Conservation (phyloP, 179 eudicot genomes). For the Dionaea muscipula region DNA sequence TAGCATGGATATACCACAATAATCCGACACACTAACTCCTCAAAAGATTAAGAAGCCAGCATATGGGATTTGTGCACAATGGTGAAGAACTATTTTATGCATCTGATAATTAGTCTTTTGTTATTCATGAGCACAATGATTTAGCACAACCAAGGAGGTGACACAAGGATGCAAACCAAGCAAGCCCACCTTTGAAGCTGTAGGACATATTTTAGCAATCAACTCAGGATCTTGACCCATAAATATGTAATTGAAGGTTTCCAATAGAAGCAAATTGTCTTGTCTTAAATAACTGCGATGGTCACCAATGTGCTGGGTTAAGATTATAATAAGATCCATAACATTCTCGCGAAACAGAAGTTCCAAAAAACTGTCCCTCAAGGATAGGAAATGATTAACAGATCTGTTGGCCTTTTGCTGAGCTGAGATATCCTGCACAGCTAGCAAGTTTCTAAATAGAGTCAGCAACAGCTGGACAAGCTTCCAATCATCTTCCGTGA, state of each 20-base stretch:
- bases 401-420: conserved; percentile 54
- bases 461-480: conserved; percentile 84
- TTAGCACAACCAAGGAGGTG: neutral
- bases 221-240: conserved; percentile 73
- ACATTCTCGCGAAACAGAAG: conserved; percentile 71
- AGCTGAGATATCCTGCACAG: conserved; percentile 61
- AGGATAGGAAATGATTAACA: conserved; percentile 41
- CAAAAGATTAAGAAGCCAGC: no score
- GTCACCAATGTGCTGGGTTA: conserved; percentile 72
- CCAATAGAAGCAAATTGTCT: conserved; percentile 82
- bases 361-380: conserved; percentile 65
- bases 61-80: no score
- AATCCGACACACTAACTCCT: no score
- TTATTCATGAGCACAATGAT: neutral
- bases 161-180: neutral
- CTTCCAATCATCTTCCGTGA: conserved; percentile 95
- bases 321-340: conserved; percentile 66
- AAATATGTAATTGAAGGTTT: conserved; percentile 53
- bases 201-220: conserved; percentile 45
- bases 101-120: neutral
- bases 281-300: conserved; percentile 54
- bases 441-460: conserved; percentile 69
- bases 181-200: conserved; percentile 46
- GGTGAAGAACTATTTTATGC: no score
- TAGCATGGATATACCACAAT: no score